Conservation (phyloP, 768 basidiomycete genomes). For the Leucocoprinus leucothites region DNA sequence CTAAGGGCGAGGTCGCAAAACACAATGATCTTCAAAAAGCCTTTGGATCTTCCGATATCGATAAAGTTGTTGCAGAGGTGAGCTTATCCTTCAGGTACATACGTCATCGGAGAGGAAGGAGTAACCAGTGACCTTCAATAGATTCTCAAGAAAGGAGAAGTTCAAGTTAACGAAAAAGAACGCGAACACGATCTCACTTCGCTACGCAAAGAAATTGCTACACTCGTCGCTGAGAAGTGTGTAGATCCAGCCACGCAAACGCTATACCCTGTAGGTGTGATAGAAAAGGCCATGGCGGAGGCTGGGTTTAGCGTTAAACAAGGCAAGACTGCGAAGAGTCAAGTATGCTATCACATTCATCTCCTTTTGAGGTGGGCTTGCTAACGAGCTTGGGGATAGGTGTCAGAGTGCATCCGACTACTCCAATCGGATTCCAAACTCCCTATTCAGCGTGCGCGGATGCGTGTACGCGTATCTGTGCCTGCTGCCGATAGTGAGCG, state of each 20-base stretch:
- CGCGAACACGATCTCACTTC: conserved; percentile 86
- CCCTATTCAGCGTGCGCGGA: conserved; percentile 89
- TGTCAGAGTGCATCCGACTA: conserved; percentile 83
- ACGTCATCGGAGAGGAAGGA: not conserved
- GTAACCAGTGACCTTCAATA: conserved; percentile 26
- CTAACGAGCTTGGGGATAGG: conserved; percentile 41
- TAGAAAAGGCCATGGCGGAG: conserved; percentile 97
- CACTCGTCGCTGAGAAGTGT: conserved; percentile 91
- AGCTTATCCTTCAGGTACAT: conserved; percentile 7
- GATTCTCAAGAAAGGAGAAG: conserved; percentile 94
- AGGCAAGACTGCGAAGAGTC: conserved; percentile 91
- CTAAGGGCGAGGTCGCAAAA: conserved; percentile 93
- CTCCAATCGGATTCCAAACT: conserved; percentile 82
- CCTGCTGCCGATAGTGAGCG: conserved; percentile 63
- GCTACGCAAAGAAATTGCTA: conserved; percentile 86
- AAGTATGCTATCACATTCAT: conserved; percentile 46
- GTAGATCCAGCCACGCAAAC: conserved; percentile 89
- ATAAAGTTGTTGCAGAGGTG: conserved; percentile 82
- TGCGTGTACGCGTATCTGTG: conserved; percentile 85
- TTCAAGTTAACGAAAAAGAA: conserved; percentile 97
- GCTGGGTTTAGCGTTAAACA: conserved; percentile 88
- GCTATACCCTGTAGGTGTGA: conserved; percentile 92
- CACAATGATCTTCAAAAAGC: conserved; percentile 88
- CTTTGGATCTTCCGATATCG: conserved; percentile 73
- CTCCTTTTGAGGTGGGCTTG: not conserved